A percentile compares a stretch with the other conserved stretches of the same genome.
Evolutionary conservation across 163 green algal genomes (phyloP).

Genomic region (Volvox carteri): DNA sequence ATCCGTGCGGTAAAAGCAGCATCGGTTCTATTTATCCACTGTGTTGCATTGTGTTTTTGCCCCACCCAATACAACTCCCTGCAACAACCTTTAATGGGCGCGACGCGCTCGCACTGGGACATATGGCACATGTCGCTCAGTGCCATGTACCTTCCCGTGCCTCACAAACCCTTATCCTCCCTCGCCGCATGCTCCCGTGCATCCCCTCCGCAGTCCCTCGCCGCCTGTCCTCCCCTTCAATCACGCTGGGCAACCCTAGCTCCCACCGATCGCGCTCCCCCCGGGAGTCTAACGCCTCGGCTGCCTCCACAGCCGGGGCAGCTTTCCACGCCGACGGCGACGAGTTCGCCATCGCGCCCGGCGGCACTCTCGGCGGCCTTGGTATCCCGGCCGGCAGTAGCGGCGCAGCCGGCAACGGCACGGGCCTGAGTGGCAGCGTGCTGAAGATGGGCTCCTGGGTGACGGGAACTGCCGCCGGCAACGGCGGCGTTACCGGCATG

Average conservation of each 20-base stretch:
- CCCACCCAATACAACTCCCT: no score
- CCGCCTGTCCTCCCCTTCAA: background rate
- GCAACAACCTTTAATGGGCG: no score
- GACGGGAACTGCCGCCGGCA: background rate
- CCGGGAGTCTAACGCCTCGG: background rate
- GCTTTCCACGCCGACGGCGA: background rate
- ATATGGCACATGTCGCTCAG: no score
- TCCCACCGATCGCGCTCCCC: conserved; percentile 1
- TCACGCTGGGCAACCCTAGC: background rate
- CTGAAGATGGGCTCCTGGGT: conserved; percentile 1
- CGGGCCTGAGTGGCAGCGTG: background rate
- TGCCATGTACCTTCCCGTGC: no score
- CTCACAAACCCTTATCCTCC: no score
- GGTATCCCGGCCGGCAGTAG: background rate
- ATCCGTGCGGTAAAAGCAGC: no score
- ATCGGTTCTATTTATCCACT: no score
- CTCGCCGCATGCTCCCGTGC: no score
- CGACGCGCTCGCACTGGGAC: no score
- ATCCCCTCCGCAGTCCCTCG: background rate
- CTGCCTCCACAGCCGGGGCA: background rate
- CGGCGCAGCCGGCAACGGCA: background rate
- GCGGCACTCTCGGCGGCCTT: background rate
- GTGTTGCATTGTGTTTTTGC: no score
- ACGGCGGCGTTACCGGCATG: background rate
- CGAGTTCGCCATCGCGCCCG: background rate